Percentiles rank a stretch among this genome's conserved stretches.
phyloP scores from a whole-genome alignment of 805 yeast species.

The Kluyveromyces aestuarii region DNA sequence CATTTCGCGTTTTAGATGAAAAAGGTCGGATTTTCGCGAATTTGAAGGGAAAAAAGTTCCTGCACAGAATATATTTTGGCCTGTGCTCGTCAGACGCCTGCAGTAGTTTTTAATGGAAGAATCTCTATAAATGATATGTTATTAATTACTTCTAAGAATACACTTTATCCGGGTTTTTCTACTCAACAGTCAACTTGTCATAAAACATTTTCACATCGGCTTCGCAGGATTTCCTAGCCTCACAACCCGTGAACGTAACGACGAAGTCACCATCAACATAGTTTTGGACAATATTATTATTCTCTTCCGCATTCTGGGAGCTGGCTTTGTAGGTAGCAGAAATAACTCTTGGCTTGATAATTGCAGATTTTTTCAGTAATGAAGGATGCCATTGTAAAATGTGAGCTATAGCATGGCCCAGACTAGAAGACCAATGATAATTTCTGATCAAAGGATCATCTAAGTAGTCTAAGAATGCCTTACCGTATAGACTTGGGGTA shows the following conservation, averaged over 20 bases:
- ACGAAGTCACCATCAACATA: constrained; percentile 62
- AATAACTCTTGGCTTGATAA: constrained; percentile 57
- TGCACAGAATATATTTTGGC: background rate
- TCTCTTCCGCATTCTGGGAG: constrained; percentile 13
- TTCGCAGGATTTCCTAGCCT: constrained; percentile 42
- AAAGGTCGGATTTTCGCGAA: background rate
- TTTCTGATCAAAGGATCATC: constrained; percentile 59
- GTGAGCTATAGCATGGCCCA: constrained; percentile 60
- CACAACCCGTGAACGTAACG: constrained; percentile 53
- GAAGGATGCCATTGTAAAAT: constrained; percentile 92
- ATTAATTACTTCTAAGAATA: background rate
- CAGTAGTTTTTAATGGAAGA: background rate
- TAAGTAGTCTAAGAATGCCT: constrained; percentile 73
- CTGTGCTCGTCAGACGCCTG: background rate
- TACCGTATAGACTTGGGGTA: constrained; percentile 54
- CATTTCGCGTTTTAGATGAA: background rate
- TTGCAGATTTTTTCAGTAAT: constrained; percentile 58
- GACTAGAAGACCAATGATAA: constrained; percentile 38
- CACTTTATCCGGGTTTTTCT: constrained; percentile 3
- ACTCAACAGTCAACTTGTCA: constrained; percentile 4
- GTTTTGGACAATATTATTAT: constrained; percentile 36
- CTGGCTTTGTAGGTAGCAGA: constrained; percentile 37
- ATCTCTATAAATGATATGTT: background rate
- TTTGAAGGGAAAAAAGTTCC: background rate
- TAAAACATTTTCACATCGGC: constrained; percentile 26